Conservation (phyloP, 73 alveolate genomes). For the Tetrahymena malaccensis region DNA sequence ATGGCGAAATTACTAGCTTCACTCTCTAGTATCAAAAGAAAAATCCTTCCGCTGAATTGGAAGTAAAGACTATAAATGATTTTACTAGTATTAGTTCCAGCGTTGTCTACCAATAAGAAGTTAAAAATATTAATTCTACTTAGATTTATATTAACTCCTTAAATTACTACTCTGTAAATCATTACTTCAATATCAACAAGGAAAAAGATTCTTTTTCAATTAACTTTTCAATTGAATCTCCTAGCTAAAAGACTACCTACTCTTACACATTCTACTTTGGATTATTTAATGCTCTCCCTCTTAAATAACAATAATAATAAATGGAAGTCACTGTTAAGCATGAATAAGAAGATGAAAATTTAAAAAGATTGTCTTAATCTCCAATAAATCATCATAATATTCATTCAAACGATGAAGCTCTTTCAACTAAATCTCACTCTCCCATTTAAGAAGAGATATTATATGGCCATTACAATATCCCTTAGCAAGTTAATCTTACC, state of each 20-base stretch:
- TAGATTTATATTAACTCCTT: background rate
- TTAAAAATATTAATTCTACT: background rate
- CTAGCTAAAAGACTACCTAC: background rate
- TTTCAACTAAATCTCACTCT: background rate
- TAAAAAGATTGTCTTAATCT: background rate
- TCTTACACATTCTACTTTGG: background rate
- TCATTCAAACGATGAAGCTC: background rate
- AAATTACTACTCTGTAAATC: background rate
- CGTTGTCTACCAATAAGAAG: background rate
- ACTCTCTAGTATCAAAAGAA: background rate
- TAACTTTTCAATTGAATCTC: background rate
- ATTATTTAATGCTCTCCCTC: background rate
- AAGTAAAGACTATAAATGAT: background rate
- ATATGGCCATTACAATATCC: background rate
- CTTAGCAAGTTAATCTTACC: background rate
- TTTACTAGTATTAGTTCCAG: background rate
- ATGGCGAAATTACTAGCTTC: background rate
- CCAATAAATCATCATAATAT: background rate
- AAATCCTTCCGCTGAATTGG: background rate
- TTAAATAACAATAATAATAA: background rate
- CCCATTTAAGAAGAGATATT: background rate
- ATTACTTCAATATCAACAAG: background rate
- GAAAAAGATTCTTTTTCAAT: background rate
- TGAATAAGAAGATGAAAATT: background rate
- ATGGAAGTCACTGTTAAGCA: background rate